phyloP scores from a whole-genome alignment of 495 filamentous ascomycete species.

The Thermothielavioides terrestris region DNA sequence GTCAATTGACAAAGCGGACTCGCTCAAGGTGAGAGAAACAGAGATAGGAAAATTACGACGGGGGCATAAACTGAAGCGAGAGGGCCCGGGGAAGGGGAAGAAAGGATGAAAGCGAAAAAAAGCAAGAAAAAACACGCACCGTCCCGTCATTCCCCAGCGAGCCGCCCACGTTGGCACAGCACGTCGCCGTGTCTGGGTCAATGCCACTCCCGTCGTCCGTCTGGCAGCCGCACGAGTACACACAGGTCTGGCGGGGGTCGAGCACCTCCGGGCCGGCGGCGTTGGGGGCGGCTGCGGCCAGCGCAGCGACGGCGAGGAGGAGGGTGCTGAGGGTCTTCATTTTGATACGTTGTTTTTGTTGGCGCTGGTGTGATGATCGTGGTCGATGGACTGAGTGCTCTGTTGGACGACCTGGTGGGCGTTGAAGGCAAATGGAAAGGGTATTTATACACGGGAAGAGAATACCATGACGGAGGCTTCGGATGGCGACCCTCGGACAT shows the following conservation, averaged over 20 bases:
- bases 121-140: not conserved
- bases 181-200: not conserved
- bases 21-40: not conserved
- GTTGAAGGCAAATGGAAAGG: not conserved
- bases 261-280: not conserved
- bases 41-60: not conserved
- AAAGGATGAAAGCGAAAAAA: too few relatives aligned
- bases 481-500: too few relatives aligned
- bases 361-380: not conserved
- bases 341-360: not conserved
- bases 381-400: not conserved
- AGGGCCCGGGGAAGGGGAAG: too few relatives aligned
- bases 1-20: not conserved
- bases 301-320: not conserved
- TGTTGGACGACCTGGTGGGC: not conserved
- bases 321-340: slow-evolving; percentile 1
- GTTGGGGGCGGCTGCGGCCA: not conserved
- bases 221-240: not conserved
- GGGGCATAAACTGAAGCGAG: too few relatives aligned
- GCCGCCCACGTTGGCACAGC: slow-evolving; percentile 1
- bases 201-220: not conserved
- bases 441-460: too few relatives aligned
- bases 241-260: not conserved
- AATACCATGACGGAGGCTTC: too few relatives aligned
- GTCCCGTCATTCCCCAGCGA: not conserved